phyloP scores from a whole-genome alignment of 352 stramenopile species.

The Globisporangium canariense region DNA sequence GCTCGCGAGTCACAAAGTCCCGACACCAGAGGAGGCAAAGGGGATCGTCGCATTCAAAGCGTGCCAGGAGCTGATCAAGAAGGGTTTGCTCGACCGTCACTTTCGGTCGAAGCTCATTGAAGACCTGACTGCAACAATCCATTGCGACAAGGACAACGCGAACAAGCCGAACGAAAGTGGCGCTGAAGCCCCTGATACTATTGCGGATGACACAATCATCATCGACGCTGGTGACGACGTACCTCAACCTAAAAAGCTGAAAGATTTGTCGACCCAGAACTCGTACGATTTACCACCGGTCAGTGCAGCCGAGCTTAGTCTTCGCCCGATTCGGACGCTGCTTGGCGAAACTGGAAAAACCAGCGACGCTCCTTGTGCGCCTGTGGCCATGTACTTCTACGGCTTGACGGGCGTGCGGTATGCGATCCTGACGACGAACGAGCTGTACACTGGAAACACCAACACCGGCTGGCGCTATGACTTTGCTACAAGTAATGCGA shows the following conservation, averaged over 20 bases:
- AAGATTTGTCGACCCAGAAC: conserved; percentile 75
- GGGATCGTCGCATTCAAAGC: conserved; percentile 83
- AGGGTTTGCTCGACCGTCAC: conserved; percentile 58
- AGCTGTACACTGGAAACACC: conserved; percentile 78
- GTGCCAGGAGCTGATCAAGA: conserved; percentile 68
- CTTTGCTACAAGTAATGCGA: conserved; percentile 74
- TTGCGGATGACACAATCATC: conserved; percentile 33
- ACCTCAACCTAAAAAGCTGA: conserved; percentile 23
- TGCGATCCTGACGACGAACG: conserved; percentile 71
- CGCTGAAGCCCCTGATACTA: background rate
- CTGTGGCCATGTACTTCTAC: conserved; percentile 78
- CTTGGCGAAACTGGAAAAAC: conserved; percentile 13
- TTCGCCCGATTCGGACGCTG: conserved; percentile 61
- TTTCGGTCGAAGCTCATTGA: conserved; percentile 71
- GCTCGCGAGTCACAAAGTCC: conserved; percentile 60
- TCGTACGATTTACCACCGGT: conserved; percentile 82
- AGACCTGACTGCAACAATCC: conserved; percentile 39
- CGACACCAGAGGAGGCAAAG: conserved; percentile 59
- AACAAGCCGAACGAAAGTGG: background rate
- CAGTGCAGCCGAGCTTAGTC: conserved; percentile 66
- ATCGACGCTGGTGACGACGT: conserved; percentile 19
- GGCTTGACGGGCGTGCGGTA: conserved; percentile 61
- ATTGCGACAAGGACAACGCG: conserved; percentile 22
- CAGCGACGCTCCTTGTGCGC: conserved; percentile 16
- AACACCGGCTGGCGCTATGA: conserved; percentile 81